Conservation (phyloP, 2,329 filamentous ascomycete genomes). For the Dactylellina drechsleri region DNA sequence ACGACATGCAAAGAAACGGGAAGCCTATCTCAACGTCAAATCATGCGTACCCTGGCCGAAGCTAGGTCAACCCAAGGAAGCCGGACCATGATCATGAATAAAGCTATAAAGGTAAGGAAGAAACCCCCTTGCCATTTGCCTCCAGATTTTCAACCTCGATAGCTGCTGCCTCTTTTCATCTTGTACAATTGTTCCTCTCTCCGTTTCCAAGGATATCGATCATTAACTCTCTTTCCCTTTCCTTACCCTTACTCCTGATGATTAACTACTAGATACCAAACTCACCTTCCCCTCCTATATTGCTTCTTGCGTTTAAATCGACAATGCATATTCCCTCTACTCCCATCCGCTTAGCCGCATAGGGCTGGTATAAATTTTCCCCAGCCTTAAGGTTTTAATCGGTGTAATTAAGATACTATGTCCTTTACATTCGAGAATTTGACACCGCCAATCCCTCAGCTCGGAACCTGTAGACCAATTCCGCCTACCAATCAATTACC, state of each 20-base stretch:
- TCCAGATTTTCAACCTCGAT: slow-evolving; percentile 9
- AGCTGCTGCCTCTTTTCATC: slow-evolving; percentile 32
- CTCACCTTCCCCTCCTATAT: neutral
- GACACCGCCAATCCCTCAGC: neutral
- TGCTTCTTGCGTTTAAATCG: neutral
- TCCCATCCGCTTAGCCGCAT: slow-evolving; percentile 35
- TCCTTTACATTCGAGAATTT: neutral
- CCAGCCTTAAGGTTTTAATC: neutral
- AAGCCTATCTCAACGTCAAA: slow-evolving; percentile 53
- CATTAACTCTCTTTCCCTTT: slow-evolving; percentile 2
- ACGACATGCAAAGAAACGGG: slow-evolving; percentile 28
- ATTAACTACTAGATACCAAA: slow-evolving; percentile 7
- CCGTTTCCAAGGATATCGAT: slow-evolving; percentile 3
- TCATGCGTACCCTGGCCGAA: slow-evolving; percentile 31
- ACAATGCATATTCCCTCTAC: slow-evolving; percentile 7
- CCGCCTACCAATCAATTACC: neutral
- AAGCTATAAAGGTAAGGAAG: neutral
- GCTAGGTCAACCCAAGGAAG: slow-evolving; percentile 42
- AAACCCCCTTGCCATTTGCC: slow-evolving; percentile 24
- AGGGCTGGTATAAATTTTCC: slow-evolving; percentile 37
- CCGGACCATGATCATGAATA: slow-evolving; percentile 50
- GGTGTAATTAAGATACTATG: slow-evolving; percentile 16
- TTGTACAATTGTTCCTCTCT: slow-evolving; percentile 1
- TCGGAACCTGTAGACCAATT: neutral
- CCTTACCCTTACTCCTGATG: slow-evolving; percentile 1